Base-by-base conservation (phyloP, 2,329 filamentous ascomycete species). In the Diplocarpon mali region DNA sequence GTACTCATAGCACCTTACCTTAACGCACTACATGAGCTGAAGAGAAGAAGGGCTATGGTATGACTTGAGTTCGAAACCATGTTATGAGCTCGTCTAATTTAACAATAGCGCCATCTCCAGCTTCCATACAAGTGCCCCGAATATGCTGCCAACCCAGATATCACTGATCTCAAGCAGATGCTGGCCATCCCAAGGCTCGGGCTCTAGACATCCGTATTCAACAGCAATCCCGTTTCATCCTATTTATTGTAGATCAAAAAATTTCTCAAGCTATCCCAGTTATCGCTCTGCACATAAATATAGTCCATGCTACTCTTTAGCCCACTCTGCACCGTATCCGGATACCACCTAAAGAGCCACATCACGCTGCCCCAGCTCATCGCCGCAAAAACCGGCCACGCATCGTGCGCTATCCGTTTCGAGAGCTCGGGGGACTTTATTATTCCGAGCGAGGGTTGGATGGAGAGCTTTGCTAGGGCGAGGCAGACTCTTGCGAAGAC, bases 241-340 rank as follows among this genome's bases (percentile, higher is more conserved):
- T 24, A 45, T 30, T 78, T 78, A 56, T 96, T 96, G 65, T 95
- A 83, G 74, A 86, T 83, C 15, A 95, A 59, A 58, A 96, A 79
- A 54, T 82, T 96, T 64, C 83, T 71, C 61, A 95, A 69, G 32
- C 82, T 84, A 60, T 94, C 84, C 87, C 90, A 98, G 47, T 84
- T 73, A 60, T 95, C 84, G 52, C 85, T 87, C 64, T 96, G 84
- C 47, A 78, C 73, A 63, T 90, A 98, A 71, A 98, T 95, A 62
- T 98, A 98, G 57, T 78, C 85, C 92, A 98, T 98, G 69, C 88
- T 95, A 67, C 80, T 89, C 64, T 87, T 76, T 71, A 98, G 67
- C 64, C 89, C 95, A 48, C 81, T 78, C 72, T 95, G 92, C 61
- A 98, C 75, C 45, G 85, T 86, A 58, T 93, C 86, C 5, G 92